Evolutionary conservation across 2,329 filamentous ascomycete genomes (phyloP).

Genomic region (Cladosporium velox): DNA sequence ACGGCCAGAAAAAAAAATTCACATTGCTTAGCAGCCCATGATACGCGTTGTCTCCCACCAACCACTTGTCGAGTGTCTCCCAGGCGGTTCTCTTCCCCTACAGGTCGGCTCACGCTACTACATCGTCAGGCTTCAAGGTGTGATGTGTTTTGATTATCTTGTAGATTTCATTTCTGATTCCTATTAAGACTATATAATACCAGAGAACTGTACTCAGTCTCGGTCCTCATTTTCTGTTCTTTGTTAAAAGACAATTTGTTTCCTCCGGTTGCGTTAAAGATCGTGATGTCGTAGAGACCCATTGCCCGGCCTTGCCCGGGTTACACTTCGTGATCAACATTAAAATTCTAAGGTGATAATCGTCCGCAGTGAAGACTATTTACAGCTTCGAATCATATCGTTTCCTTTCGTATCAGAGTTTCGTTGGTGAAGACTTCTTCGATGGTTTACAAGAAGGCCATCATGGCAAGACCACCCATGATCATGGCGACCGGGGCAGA

Average conservation of each 20-base stretch:
- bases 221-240: not conserved
- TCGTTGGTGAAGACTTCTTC: not conserved
- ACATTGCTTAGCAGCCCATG: too few relatives aligned
- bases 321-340: not conserved
- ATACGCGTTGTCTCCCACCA: too few relatives aligned
- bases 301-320: not conserved
- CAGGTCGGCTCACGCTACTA: too few relatives aligned
- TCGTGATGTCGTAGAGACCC: slow-evolving; percentile 13
- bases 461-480: slow-evolving; percentile 10
- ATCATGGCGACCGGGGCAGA: slow-evolving; percentile 16
- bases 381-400: slow-evolving; percentile 1
- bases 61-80: too few relatives aligned
- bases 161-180: slow-evolving; percentile 5
- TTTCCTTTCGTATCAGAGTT: not conserved
- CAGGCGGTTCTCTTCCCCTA: too few relatives aligned
- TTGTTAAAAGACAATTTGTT: not conserved
- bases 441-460: slow-evolving; percentile 16
- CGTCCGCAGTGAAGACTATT: not conserved
- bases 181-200: slow-evolving; percentile 1
- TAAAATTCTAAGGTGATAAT: not conserved
- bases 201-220: not conserved
- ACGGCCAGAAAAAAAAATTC: too few relatives aligned
- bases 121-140: too few relatives aligned
- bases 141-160: not conserved
- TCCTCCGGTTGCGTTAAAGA: not conserved